Evolutionary conservation across 2,329 filamentous ascomycete species (phyloP).

Genomic region (Pseudocercospora ulei): DNA sequence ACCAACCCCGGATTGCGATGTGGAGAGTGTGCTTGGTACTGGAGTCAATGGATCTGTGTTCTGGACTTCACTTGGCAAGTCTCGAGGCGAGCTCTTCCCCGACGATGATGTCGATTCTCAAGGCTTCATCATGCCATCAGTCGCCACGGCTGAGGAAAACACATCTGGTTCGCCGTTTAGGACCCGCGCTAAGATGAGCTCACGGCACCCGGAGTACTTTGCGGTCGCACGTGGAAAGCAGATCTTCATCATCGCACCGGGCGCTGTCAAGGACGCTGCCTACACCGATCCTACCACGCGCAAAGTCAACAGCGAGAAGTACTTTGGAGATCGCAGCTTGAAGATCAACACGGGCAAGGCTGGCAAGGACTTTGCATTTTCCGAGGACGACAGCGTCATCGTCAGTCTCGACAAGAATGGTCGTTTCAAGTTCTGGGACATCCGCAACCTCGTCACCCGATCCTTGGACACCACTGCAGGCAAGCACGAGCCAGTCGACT

Average conservation of each 20-base stretch:
- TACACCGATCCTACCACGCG: conserved; percentile 47
- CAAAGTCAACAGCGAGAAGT: conserved; percentile 73
- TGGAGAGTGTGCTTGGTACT: conserved; percentile 80
- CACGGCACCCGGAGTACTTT: conserved; percentile 83
- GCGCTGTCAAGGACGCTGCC: conserved; percentile 44
- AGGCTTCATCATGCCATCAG: conserved; percentile 80
- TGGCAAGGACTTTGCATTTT: conserved; percentile 96
- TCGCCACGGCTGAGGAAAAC: conserved; percentile 77
- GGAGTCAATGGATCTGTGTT: conserved; percentile 95
- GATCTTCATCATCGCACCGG: conserved; percentile 72
- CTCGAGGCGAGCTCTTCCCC: conserved; percentile 68
- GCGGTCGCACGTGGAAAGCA: conserved; percentile 92
- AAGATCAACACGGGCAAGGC: conserved; percentile 97
- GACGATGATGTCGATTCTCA: conserved; percentile 70
- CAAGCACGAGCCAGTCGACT: conserved; percentile 46
- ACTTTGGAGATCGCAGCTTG: conserved; percentile 74
- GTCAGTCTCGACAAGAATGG: conserved; percentile 95
- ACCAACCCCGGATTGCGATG: conserved; percentile 46
- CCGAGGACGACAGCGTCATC: conserved; percentile 87
- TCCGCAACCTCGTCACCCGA: conserved; percentile 59
- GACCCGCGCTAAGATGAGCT: conserved; percentile 85
- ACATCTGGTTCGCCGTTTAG: conserved; percentile 86
- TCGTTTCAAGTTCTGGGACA: conserved; percentile 96
- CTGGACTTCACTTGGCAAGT: conserved; percentile 73
- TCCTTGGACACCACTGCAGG: conserved; percentile 38